These are phyloP conservation scores for Bisporella sp. DNA, from an alignment of 2,329 filamentous ascomycete genomes.

Conservation along the genomic window DNA sequence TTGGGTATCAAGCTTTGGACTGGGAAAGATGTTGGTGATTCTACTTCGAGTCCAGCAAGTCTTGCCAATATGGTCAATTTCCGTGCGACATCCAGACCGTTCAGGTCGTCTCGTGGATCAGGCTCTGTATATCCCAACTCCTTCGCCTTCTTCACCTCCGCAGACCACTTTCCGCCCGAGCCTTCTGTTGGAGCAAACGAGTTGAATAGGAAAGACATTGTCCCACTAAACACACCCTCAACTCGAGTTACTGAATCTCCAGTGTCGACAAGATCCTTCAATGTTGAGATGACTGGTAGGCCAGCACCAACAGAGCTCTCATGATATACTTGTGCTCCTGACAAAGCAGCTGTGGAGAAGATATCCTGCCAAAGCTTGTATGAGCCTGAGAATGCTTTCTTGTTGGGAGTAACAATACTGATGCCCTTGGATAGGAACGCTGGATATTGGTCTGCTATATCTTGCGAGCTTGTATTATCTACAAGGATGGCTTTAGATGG, in stretches of 20 bases:
- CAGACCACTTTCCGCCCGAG: slow-evolving; percentile 76
- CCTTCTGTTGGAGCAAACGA: slow-evolving; percentile 80
- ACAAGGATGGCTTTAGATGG: slow-evolving; percentile 77
- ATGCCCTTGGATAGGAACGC: slow-evolving; percentile 73
- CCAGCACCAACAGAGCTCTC: slow-evolving; percentile 93
- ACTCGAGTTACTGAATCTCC: slow-evolving; percentile 88
- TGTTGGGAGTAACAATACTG: slow-evolving; percentile 93
- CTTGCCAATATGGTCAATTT: slow-evolving; percentile 94
- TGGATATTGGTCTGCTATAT: slow-evolving; percentile 78
- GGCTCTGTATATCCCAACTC: slow-evolving; percentile 88
- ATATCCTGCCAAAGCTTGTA: slow-evolving; percentile 83
- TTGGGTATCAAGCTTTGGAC: slow-evolving; percentile 90
- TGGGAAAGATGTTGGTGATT: slow-evolving; percentile 82
- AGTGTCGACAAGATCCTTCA: slow-evolving; percentile 91
- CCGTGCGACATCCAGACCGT: slow-evolving; percentile 84
- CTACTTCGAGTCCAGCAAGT: slow-evolving; percentile 72
- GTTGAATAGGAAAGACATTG: slow-evolving; percentile 98
- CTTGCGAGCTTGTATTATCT: slow-evolving; percentile 91
- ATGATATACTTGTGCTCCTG: slow-evolving; percentile 82
- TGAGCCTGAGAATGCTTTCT: slow-evolving; percentile 89
- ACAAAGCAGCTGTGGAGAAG: slow-evolving; percentile 62
- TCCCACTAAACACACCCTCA: slow-evolving; percentile 95
- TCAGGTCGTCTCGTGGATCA: slow-evolving; percentile 79
- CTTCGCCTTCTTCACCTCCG: slow-evolving; percentile 88
- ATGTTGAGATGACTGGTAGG: slow-evolving; percentile 84